A percentile compares a stretch with the other conserved stretches of the same genome.
phyloP scores from a whole-genome alignment of 495 filamentous ascomycete species.

The Cetradonia linearis region DNA sequence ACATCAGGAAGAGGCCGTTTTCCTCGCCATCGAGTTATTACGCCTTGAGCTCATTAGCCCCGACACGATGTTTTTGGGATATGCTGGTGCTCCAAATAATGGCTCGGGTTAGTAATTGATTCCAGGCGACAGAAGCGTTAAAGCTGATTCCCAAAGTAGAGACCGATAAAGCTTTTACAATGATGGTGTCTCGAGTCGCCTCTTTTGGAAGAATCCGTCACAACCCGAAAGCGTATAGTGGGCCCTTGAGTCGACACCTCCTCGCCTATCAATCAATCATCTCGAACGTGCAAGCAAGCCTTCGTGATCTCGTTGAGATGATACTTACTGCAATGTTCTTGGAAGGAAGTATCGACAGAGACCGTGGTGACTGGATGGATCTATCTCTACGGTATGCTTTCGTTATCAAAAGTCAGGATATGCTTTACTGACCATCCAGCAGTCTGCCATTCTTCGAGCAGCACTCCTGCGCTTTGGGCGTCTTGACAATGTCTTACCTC shows the following conservation, averaged over 20 bases:
- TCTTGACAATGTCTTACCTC: constrained; percentile 85
- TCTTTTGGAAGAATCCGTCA: constrained; percentile 74
- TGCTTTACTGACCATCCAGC: constrained; percentile 28
- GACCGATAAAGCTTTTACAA: constrained; percentile 55
- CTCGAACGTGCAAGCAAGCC: constrained; percentile 60
- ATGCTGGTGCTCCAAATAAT: constrained; percentile 49
- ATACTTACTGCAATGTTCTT: constrained; percentile 68
- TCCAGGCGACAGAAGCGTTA: background rate
- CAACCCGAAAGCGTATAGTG: constrained; percentile 80
- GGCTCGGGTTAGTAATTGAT: constrained; percentile 38
- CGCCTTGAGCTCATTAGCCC: constrained; percentile 67
- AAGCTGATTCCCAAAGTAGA: constrained; percentile 30
- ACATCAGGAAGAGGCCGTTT: constrained; percentile 49
- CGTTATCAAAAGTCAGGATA: background rate
- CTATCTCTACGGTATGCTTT: constrained; percentile 59
- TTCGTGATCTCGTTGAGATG: constrained; percentile 77
- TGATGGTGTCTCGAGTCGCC: constrained; percentile 76
- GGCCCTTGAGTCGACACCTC: constrained; percentile 81
- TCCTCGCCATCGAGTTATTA: constrained; percentile 73
- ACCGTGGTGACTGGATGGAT: constrained; percentile 57
- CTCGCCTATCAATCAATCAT: constrained; percentile 78
- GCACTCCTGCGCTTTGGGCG: constrained; percentile 74
- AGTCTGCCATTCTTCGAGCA: constrained; percentile 81
- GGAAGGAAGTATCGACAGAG: constrained; percentile 62
- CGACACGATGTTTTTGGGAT: constrained; percentile 44